Conservation (phyloP, 495 filamentous ascomycete species). For the Pyronema omphalodes region DNA sequence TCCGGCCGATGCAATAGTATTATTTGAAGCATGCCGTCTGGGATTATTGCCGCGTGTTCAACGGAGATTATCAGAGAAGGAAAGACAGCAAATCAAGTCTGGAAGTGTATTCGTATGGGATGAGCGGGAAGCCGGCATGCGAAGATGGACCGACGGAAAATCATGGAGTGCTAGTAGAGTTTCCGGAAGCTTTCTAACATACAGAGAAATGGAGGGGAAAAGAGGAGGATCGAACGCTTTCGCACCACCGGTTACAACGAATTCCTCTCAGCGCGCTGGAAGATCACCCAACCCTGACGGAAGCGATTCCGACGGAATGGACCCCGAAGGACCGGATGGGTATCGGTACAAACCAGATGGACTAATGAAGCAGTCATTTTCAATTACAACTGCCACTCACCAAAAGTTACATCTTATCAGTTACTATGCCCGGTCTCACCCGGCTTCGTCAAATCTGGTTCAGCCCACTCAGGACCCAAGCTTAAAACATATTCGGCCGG, state of each 20-base stretch:
- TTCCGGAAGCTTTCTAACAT: constrained; percentile 92
- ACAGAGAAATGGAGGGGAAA: constrained; percentile 97
- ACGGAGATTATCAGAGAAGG: constrained; percentile 84
- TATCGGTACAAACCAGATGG: constrained; percentile 96
- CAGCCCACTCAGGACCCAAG: constrained; percentile 63
- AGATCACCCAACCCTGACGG: constrained; percentile 66
- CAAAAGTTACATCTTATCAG: constrained; percentile 94
- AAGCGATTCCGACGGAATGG: constrained; percentile 65
- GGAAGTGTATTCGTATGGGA: constrained; percentile 99
- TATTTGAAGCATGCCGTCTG: constrained; percentile 89
- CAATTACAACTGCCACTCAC: constrained; percentile 76
- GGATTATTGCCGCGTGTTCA: constrained; percentile 84
- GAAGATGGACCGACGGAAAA: constrained; percentile 95
- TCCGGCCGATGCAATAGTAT: constrained; percentile 82
- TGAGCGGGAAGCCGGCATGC: constrained; percentile 94
- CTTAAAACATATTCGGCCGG: constrained; percentile 66
- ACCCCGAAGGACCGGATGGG: constrained; percentile 79
- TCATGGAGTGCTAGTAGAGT: constrained; percentile 98
- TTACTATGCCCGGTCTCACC: constrained; percentile 69
- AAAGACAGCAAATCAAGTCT: constrained; percentile 80
- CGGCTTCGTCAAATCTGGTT: constrained; percentile 44
- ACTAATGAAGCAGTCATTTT: constrained; percentile 98
- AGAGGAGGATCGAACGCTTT: constrained; percentile 48
- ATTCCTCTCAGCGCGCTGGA: constrained; percentile 34
- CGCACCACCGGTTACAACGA: constrained; percentile 32